Evolutionary conservation across 306 rosid species (phyloP).

Genomic region (Quercus bicolor): DNA sequence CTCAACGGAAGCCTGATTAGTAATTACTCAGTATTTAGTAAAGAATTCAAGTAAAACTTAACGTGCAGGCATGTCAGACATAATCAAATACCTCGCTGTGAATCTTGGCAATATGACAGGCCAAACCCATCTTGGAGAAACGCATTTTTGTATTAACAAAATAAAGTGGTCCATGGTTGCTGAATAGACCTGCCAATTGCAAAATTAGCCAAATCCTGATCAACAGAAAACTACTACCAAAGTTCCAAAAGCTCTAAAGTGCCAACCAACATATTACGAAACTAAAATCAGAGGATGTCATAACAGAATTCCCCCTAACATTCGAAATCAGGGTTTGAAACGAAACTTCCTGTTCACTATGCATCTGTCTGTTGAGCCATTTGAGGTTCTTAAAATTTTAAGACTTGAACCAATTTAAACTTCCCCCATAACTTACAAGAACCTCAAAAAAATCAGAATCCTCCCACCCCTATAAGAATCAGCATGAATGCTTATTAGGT

Average conservation of each 20-base stretch:
- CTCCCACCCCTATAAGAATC: not conserved
- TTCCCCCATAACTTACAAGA: too few species aligned
- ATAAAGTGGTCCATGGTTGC: conserved; percentile 97
- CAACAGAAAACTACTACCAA: conserved; percentile 9
- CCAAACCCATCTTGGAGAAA: conserved; percentile 89
- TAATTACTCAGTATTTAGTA: conserved; percentile 27
- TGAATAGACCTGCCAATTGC: conserved; percentile 76
- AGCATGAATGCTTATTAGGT: not conserved
- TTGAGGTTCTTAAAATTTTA: not conserved
- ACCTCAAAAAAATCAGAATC: not conserved
- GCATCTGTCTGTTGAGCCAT: not conserved
- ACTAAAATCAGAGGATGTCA: not conserved
- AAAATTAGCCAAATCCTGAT: conserved; percentile 11
- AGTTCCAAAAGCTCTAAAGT: not conserved
- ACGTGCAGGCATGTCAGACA: not conserved
- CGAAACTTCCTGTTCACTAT: not conserved
- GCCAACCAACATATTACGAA: not conserved
- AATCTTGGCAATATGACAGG: conserved; percentile 96
- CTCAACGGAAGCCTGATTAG: conserved; percentile 82
- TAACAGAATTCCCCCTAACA: not conserved
- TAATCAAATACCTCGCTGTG: conserved; percentile 78
- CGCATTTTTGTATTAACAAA: conserved; percentile 72
- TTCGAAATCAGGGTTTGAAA: not conserved
- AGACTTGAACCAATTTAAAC: not conserved
- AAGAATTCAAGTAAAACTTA: conserved; percentile 1